phyloP scores from a whole-genome alignment of 192 early-diverging fungal species.

The Backusella australiensis region DNA sequence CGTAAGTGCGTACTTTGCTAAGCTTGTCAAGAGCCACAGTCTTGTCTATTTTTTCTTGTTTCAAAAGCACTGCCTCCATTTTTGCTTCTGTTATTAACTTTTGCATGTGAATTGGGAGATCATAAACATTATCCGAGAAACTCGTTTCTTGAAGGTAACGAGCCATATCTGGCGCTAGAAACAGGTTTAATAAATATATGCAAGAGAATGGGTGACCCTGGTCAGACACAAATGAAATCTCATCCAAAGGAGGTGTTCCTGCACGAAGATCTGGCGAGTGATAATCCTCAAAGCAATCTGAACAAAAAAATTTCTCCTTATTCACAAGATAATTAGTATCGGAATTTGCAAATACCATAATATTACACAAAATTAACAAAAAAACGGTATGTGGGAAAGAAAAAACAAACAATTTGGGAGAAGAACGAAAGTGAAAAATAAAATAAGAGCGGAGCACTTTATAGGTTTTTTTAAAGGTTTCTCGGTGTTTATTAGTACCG shows the following conservation, averaged over 20 bases:
- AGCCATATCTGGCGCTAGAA: background rate
- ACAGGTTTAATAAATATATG: background rate
- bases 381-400: background rate
- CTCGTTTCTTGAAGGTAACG: background rate
- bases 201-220: background rate
- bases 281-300: background rate
- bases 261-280: background rate
- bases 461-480: background rate
- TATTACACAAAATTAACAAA: background rate
- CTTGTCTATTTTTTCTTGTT: background rate
- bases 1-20: background rate
- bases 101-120: conserved; percentile 8
- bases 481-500: background rate
- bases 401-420: background rate
- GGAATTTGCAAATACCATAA: background rate
- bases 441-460: background rate
- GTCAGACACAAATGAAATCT: background rate
- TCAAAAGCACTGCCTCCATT: background rate
- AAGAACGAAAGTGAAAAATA: background rate
- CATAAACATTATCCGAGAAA: background rate
- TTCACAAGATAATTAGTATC: background rate
- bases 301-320: background rate
- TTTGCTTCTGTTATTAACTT: background rate
- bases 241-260: background rate
- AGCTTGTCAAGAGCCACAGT: background rate